phyloP scores from a whole-genome alignment of 2,329 filamentous ascomycete species.

The Byssothecium circinans region DNA sequence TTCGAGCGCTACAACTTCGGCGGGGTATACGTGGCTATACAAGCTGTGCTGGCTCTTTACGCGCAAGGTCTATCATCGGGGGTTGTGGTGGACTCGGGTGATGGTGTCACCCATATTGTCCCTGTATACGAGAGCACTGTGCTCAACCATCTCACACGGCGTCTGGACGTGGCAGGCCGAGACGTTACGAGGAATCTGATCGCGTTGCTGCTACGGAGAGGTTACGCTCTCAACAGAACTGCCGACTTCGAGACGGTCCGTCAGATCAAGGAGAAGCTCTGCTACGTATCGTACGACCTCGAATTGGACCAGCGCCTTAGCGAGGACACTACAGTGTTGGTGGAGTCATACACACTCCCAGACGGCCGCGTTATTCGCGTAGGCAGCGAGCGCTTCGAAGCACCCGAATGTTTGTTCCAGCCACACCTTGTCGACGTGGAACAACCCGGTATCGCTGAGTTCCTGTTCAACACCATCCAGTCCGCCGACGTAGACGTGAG shows the following conservation, averaged over 20 bases:
- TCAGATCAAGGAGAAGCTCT: slow-evolving; percentile 99
- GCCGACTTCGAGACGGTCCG: slow-evolving; percentile 98
- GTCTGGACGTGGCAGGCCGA: slow-evolving; percentile 91
- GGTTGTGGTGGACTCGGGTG: slow-evolving; percentile 98
- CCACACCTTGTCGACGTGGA: slow-evolving; percentile 97
- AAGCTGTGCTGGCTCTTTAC: slow-evolving; percentile 93
- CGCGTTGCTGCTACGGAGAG: slow-evolving; percentile 85
- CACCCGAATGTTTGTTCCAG: slow-evolving; percentile 97
- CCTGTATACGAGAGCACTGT: slow-evolving; percentile 98
- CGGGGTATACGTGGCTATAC: slow-evolving; percentile 96
- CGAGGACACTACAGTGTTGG: slow-evolving; percentile 95
- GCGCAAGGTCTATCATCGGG: slow-evolving; percentile 83
- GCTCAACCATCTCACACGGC: slow-evolving; percentile 91
- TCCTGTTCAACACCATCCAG: slow-evolving; percentile 99
- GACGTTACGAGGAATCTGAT: slow-evolving; percentile 99
- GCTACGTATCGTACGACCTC: slow-evolving; percentile 98
- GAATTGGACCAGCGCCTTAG: slow-evolving; percentile 93
- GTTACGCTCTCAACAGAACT: slow-evolving; percentile 95
- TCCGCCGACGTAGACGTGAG: slow-evolving; percentile 93
- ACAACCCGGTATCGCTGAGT: slow-evolving; percentile 93
- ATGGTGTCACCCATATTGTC: slow-evolving; percentile 97
- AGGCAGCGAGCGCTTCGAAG: slow-evolving; percentile 95
- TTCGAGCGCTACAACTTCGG: slow-evolving; percentile 96
- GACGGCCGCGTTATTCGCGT: slow-evolving; percentile 96
- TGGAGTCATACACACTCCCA: slow-evolving; percentile 95